Percentiles rank a stretch among this genome's conserved stretches.
Conservation (phyloP, 2,329 filamentous ascomycete genomes). For the Metarhizium humberi region DNA sequence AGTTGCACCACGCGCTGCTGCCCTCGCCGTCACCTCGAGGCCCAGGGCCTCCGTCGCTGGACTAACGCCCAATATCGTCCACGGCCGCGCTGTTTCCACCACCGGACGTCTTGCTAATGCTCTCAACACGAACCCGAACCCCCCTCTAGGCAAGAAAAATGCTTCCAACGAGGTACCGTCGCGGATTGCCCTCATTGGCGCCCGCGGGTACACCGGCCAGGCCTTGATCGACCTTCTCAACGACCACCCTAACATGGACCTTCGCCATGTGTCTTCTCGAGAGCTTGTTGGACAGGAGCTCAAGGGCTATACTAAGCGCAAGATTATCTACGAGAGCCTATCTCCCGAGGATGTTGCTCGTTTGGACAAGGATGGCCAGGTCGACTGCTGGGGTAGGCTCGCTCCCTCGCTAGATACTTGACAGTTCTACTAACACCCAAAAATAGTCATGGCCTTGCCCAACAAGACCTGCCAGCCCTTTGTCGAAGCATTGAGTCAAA, state of each 20-base stretch:
- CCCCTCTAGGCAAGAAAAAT: conserved; percentile 80
- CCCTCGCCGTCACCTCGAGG: background rate
- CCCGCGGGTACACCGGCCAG: conserved; percentile 54
- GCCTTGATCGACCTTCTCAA: conserved; percentile 83
- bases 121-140: conserved; percentile 25
- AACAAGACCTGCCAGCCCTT: conserved; percentile 93
- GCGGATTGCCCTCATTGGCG: conserved; percentile 79
- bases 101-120: background rate
- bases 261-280: conserved; percentile 85
- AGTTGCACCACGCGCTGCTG: background rate
- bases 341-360: conserved; percentile 75
- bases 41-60: background rate
- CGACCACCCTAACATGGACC: conserved; percentile 79
- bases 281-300: conserved; percentile 83
- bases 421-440: no score
- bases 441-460: conserved; percentile 76
- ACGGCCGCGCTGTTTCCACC: background rate
- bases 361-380: conserved; percentile 74
- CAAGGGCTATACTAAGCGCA: conserved; percentile 81
- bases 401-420: no score
- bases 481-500: conserved; percentile 76
- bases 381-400: conserved; percentile 66
- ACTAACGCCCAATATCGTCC: background rate
- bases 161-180: conserved; percentile 71
- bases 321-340: conserved; percentile 88